These are phyloP conservation scores for Citrus sinensis DNA, from an alignment of 345 rosid species.

Conservation along the genomic window DVS_A1.0 CM039162.1:3535501-3536000, in stretches of 20 bases:
- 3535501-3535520: no score
- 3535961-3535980: background rate
- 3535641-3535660: no score
- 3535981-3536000: background rate
- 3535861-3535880: background rate
- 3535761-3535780: background rate
- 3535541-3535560: no score
- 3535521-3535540: no score
- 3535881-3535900: background rate
- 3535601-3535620: no score
- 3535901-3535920: constrained; percentile 4
- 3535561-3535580: no score
- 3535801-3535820: background rate
- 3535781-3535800: background rate
- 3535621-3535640: no score
- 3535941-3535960: background rate
- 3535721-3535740: background rate
- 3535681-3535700: no score
- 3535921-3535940: background rate
- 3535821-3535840: background rate
- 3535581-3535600: no score
- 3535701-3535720: background rate
- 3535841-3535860: background rate
- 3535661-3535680: no score
- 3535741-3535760: background rate